phyloP scores from a whole-genome alignment of 2,329 filamentous ascomycete species.

The Aureobasidium sp. region DNA sequence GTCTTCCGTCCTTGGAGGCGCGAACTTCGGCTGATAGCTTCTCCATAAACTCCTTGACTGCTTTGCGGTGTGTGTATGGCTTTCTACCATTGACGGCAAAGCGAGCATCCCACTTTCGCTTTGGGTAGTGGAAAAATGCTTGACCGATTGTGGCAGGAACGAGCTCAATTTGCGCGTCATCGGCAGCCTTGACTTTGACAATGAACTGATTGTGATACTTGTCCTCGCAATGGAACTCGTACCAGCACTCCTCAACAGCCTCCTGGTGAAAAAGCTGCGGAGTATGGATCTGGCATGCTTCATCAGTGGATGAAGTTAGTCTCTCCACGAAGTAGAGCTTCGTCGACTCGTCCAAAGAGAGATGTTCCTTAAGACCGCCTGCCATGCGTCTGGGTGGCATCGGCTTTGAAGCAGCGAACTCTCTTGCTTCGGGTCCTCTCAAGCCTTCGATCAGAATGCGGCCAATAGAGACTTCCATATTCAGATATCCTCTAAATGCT shows the following conservation, averaged over 20 bases:
- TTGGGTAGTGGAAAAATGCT: conserved; percentile 18
- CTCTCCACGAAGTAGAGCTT: background rate
- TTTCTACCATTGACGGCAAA: conserved; percentile 1
- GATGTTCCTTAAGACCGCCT: background rate
- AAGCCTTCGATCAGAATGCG: background rate
- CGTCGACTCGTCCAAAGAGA: background rate
- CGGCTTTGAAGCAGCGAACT: background rate
- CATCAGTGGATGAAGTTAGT: conserved; percentile 1
- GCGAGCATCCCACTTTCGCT: conserved; percentile 18
- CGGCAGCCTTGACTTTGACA: conserved; percentile 1
- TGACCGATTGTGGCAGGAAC: background rate
- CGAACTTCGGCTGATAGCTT: conserved; percentile 13
- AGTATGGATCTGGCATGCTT: conserved; percentile 2
- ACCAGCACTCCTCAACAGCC: background rate
- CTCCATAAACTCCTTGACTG: background rate
- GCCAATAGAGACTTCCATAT: conserved; percentile 13
- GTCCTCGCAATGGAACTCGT: conserved; percentile 13
- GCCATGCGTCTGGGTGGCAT: background rate
- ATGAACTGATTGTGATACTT: conserved; percentile 4
- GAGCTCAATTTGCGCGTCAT: background rate
- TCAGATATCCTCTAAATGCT: conserved; percentile 8
- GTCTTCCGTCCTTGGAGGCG: background rate
- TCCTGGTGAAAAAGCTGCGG: conserved; percentile 3
- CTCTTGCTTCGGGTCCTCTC: background rate
- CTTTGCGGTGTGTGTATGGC: background rate